phyloP scores from a whole-genome alignment of 192 early-diverging fungal species.

The Entomortierella lignicola region DNA sequence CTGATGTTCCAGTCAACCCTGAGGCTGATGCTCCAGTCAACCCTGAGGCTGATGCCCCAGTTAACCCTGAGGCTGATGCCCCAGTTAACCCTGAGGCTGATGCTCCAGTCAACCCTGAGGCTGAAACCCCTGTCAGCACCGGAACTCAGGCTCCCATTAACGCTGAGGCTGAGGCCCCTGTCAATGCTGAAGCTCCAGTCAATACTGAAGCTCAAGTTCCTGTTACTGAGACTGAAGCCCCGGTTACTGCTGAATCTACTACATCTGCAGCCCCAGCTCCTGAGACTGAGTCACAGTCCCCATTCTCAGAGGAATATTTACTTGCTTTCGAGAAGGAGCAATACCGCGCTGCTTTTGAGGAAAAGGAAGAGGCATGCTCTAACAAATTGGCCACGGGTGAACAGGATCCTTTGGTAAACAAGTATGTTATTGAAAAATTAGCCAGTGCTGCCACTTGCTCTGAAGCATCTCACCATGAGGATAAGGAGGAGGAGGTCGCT shows the following conservation, averaged over 20 bases:
- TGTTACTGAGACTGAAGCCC: too few species aligned
- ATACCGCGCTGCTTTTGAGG: conserved; percentile 24
- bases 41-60: too few species aligned
- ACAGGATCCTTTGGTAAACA: conserved; percentile 29
- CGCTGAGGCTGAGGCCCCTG: background rate
- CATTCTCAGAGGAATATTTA: background rate
- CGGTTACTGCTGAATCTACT: too few species aligned
- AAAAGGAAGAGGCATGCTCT: conserved; percentile 22
- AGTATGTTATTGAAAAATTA: conserved; percentile 27
- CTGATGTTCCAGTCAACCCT: too few species aligned
- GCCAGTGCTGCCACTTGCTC: conserved; percentile 8
- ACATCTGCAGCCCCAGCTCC: background rate
- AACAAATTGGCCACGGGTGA: conserved; percentile 16
- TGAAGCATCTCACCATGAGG: background rate
- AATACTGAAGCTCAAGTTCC: background rate
- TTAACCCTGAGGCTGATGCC: too few species aligned
- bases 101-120: background rate
- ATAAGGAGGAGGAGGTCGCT: background rate
- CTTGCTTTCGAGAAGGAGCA: conserved; percentile 19
- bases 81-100: background rate
- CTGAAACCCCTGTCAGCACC: background rate
- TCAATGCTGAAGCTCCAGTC: too few species aligned
- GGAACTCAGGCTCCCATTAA: too few species aligned
- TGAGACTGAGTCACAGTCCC: background rate
- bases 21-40: too few species aligned